These are phyloP conservation scores for Botrytis pseudocinerea DNA, from an alignment of 2,329 filamentous ascomycete species.

Conservation along the genomic window DNA sequence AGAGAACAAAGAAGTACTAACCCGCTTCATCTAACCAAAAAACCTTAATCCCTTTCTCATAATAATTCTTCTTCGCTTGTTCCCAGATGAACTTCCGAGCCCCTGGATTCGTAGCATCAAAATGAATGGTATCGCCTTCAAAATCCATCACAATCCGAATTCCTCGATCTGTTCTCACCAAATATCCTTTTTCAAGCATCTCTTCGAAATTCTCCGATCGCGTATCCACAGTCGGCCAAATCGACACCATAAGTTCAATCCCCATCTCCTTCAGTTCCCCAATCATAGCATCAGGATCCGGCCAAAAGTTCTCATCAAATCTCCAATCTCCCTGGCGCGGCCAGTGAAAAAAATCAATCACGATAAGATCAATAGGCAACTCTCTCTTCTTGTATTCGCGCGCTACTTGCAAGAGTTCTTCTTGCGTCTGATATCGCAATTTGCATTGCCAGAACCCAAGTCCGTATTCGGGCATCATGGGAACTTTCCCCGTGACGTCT, in stretches of 20 bases:
- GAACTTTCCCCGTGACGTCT: slow-evolving; percentile 56
- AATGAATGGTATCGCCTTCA: slow-evolving; percentile 59
- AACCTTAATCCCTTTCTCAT: slow-evolving; percentile 58
- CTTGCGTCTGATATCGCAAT: slow-evolving; percentile 64
- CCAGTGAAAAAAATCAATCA: slow-evolving; percentile 70
- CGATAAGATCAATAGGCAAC: slow-evolving; percentile 64
- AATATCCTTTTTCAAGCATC: slow-evolving; percentile 60
- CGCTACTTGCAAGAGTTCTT: slow-evolving; percentile 60
- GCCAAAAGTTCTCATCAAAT: slow-evolving; percentile 65
- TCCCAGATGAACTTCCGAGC: slow-evolving; percentile 61
- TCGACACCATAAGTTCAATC: slow-evolving; percentile 67
- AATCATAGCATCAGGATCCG: slow-evolving; percentile 65
- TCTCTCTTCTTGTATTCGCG: slow-evolving; percentile 57
- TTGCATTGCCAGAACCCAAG: slow-evolving; percentile 71
- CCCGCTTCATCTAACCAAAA: slow-evolving; percentile 69
- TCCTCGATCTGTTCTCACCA: slow-evolving; percentile 62
- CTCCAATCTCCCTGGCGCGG: slow-evolving; percentile 66
- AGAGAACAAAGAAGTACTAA: background rate
- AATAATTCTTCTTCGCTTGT: slow-evolving; percentile 61
- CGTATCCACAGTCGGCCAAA: slow-evolving; percentile 67
- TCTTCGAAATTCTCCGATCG: slow-evolving; percentile 59
- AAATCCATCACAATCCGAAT: slow-evolving; percentile 59
- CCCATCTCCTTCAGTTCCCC: slow-evolving; percentile 57
- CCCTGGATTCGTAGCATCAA: slow-evolving; percentile 63
- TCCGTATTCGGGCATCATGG: slow-evolving; percentile 69